Conservation (phyloP, 768 basidiomycete species). For the Pleurotus eryngii region DNA sequence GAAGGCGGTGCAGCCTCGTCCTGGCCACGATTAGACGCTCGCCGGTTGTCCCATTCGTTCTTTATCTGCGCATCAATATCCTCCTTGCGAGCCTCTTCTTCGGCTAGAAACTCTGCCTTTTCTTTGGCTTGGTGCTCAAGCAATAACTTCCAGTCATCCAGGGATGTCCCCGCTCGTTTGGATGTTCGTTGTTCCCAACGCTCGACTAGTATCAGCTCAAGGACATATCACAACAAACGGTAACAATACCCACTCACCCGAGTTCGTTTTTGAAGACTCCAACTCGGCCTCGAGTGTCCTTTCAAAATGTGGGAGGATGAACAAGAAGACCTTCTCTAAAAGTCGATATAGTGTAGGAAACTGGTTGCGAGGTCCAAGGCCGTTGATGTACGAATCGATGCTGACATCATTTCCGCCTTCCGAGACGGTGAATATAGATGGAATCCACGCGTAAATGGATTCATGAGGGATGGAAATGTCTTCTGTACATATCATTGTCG, state of each 20-base stretch:
- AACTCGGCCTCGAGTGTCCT: conserved; percentile 6
- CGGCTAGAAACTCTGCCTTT: not conserved
- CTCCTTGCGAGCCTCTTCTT: not conserved
- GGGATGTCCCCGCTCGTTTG: not conserved
- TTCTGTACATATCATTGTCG: not conserved
- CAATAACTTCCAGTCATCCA: not conserved
- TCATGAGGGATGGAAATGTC: not conserved
- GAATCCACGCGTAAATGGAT: conserved; percentile 14
- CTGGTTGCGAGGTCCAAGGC: conserved; percentile 11
- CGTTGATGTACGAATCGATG: conserved; percentile 16
- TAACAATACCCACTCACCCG: too few relatives aligned
- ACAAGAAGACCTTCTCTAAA: conserved; percentile 13
- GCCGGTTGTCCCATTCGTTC: not conserved
- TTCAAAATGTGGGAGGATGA: conserved; percentile 12
- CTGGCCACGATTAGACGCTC: not conserved
- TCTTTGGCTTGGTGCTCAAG: not conserved
- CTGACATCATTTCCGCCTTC: conserved; percentile 12
- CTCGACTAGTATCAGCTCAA: not conserved
- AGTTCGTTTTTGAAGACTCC: too few relatives aligned
- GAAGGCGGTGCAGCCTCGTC: not conserved
- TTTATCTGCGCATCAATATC: not conserved
- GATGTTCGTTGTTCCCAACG: not conserved
- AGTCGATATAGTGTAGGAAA: conserved; percentile 11
- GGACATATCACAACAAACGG: too few relatives aligned
- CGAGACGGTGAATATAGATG: conserved; percentile 12